Conservation (phyloP, 495 filamentous ascomycete species). For the Aspergillus saccharolyticus region DNA sequence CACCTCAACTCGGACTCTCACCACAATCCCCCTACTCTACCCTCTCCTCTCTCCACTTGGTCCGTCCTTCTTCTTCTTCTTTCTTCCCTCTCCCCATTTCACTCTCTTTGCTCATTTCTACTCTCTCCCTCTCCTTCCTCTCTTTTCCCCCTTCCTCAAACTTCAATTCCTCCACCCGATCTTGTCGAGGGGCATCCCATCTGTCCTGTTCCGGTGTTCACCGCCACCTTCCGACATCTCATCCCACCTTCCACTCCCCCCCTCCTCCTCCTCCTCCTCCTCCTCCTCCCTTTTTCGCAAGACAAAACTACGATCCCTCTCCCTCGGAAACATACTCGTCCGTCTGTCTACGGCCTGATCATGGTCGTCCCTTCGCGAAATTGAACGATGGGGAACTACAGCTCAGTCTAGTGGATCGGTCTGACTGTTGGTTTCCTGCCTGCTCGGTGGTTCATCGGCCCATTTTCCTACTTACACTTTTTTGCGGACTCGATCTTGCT, state of each 20-base stretch:
- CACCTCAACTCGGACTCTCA: background rate
- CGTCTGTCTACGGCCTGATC: conserved; percentile 21
- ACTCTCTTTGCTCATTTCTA: background rate
- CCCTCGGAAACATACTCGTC: conserved; percentile 1
- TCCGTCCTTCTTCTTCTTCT: conserved; percentile 16
- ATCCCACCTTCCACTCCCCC: conserved; percentile 5
- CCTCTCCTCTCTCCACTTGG: conserved; percentile 9
- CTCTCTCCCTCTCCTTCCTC: conserved; percentile 13
- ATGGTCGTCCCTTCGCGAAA: conserved; percentile 29
- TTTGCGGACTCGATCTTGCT: conserved; percentile 5
- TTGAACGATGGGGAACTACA: conserved; percentile 39
- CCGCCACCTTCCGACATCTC: background rate
- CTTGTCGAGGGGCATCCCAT: background rate
- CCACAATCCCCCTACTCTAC: conserved; percentile 18
- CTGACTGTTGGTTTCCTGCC: conserved; percentile 18
- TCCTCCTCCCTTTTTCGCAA: conserved; percentile 7
- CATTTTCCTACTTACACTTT: background rate
- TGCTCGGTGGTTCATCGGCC: background rate
- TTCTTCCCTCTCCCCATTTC: conserved; percentile 1
- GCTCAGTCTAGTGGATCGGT: conserved; percentile 33
- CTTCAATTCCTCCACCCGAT: background rate
- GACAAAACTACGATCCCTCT: background rate
- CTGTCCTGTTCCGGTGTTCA: background rate
- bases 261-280: conserved; percentile 11
- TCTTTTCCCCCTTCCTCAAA: background rate